phyloP scores from a whole-genome alignment of 163 green algal genomes.

The Volvox carteri region DNA sequence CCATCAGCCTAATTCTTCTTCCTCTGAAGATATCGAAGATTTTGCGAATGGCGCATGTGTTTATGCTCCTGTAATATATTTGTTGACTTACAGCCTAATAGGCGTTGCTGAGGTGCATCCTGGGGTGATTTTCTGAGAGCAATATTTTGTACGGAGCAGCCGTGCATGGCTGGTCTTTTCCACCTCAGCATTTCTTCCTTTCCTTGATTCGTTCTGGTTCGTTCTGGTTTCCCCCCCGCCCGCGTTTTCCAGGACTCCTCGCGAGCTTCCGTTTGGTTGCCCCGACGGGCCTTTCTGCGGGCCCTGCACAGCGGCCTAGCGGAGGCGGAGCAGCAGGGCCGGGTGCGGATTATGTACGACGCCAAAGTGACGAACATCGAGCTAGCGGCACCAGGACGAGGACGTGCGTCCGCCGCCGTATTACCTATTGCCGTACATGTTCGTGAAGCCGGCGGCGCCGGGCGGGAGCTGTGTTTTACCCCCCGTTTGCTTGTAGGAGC shows the following conservation, averaged over 20 bases:
- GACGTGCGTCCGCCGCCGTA: neutral
- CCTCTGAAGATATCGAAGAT: neutral
- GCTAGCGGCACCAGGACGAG: neutral
- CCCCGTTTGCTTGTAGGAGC: conserved; percentile 64
- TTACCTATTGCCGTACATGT: conserved; percentile 17
- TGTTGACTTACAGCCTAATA: no score
- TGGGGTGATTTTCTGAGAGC: no score
- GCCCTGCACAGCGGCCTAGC: conserved; percentile 9
- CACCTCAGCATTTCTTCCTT: neutral
- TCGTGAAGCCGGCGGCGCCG: neutral
- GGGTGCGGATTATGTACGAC: conserved; percentile 17
- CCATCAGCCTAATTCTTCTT: neutral
- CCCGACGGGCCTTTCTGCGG: conserved; percentile 22
- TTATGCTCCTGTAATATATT: no score
- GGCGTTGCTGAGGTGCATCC: no score
- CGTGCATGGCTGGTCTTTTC: no score
- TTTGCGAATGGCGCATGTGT: no score
- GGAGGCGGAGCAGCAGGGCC: neutral
- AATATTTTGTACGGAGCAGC: no score
- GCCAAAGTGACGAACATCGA: neutral
- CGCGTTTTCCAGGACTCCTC: neutral
- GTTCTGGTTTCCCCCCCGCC: neutral
- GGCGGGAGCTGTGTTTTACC: neutral
- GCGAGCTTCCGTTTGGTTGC: neutral
- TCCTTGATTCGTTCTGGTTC: neutral